These are phyloP conservation scores for Fusarium falciforme DNA, from an alignment of 2,329 filamentous ascomycete species.

Conservation along the genomic window DNA sequence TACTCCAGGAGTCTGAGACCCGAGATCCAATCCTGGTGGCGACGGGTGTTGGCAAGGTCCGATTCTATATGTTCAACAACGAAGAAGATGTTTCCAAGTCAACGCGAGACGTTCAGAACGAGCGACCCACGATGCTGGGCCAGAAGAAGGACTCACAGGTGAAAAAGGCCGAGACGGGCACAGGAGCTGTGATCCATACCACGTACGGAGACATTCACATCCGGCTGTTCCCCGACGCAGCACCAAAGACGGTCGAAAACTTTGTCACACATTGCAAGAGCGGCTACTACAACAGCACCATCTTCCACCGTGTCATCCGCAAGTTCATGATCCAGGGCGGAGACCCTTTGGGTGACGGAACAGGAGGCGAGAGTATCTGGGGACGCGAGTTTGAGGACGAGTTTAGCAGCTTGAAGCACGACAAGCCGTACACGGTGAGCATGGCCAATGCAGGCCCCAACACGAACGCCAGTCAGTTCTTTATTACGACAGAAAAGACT, in stretches of 20 bases:
- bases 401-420: conserved; percentile 89
- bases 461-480: conserved; percentile 97
- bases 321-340: conserved; percentile 99
- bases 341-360: conserved; percentile 91
- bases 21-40: conserved; percentile 89
- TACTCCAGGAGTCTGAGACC: conserved; percentile 90
- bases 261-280: conserved; percentile 91
- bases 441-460: conserved; percentile 98
- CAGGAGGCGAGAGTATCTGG: conserved; percentile 91
- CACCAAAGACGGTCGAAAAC: conserved; percentile 96
- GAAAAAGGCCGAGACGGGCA: conserved; percentile 78
- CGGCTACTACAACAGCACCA: conserved; percentile 96
- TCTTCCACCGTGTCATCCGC: conserved; percentile 96
- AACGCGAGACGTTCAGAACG: conserved; percentile 91
- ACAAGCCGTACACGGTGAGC: conserved; percentile 94
- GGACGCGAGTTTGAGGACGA: conserved; percentile 95
- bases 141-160: conserved; percentile 63
- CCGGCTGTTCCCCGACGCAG: conserved; percentile 90
- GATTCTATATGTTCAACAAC: conserved; percentile 99
- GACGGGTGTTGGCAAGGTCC: conserved; percentile 86
- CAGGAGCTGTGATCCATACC: conserved; percentile 87
- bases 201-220: conserved; percentile 94
- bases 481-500: conserved; percentile 97
- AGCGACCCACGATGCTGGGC: conserved; percentile 80
- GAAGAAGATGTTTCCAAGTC: conserved; percentile 85